A percentile compares a stretch with the other conserved stretches of the same genome.
Evolutionary conservation across 768 basidiomycete species (phyloP).

Genomic region (Suillus ampliporus): DNA sequence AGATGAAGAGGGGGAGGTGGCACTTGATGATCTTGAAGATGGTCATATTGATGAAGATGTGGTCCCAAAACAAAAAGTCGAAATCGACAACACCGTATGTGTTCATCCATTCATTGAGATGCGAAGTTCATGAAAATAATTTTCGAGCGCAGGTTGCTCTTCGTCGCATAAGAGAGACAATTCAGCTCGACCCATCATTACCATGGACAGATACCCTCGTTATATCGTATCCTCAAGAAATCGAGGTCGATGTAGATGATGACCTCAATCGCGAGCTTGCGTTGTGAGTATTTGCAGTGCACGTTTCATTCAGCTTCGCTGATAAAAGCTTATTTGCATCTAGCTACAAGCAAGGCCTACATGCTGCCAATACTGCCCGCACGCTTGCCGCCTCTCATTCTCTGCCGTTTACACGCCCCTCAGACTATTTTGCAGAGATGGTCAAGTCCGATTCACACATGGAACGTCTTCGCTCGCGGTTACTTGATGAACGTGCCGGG

Average conservation of each 20-base stretch:
- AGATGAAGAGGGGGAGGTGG: conserved; percentile 51
- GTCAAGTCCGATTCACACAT: conserved; percentile 97
- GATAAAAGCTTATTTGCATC: conserved; percentile 2
- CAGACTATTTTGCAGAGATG: conserved; percentile 99
- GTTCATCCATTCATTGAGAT: background rate
- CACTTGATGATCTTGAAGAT: conserved; percentile 72
- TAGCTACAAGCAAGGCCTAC: conserved; percentile 95
- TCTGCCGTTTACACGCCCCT: conserved; percentile 87
- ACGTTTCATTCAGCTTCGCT: conserved; percentile 1
- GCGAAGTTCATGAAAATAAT: background rate
- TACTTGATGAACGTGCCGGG: conserved; percentile 85
- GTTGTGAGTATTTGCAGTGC: conserved; percentile 65
- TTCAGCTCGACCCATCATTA: conserved; percentile 73
- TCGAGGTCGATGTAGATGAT: conserved; percentile 80
- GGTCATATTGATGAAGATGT: conserved; percentile 75
- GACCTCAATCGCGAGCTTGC: conserved; percentile 95
- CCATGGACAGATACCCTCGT: conserved; percentile 87
- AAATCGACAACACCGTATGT: conserved; percentile 74
- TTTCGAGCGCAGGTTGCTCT: conserved; percentile 63
- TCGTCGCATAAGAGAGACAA: conserved; percentile 78
- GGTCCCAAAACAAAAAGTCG: conserved; percentile 81
- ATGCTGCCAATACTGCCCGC: conserved; percentile 78
- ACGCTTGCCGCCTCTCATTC: conserved; percentile 78
- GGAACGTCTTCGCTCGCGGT: conserved; percentile 90
- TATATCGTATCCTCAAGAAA: conserved; percentile 71